These are phyloP conservation scores for Brassica incana DNA, from an alignment of 345 rosid species.

Conservation along the genomic window DNA sequence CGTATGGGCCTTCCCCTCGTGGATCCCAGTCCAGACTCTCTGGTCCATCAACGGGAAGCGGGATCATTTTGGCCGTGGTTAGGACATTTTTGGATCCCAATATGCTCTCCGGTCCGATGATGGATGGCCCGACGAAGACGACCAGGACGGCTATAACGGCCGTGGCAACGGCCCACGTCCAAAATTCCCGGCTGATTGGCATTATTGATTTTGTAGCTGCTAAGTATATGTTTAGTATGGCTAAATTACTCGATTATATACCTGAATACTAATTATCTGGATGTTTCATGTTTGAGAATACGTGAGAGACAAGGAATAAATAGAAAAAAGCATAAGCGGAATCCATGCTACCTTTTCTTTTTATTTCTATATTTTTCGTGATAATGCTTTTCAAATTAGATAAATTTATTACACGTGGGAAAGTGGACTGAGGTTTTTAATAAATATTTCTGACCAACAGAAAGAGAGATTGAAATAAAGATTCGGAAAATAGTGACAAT, in stretches of 20 bases:
- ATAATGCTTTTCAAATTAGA: neutral
- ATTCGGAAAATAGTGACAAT: slow-evolving; percentile 9
- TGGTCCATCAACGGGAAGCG: slow-evolving; percentile 33
- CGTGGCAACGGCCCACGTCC: slow-evolving; percentile 13
- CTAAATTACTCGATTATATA: slow-evolving; percentile 15
- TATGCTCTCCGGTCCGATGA: slow-evolving; percentile 33
- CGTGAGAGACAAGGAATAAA: slow-evolving; percentile 9
- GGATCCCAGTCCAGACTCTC: slow-evolving; percentile 42
- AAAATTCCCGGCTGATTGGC: slow-evolving; percentile 2
- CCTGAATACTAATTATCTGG: neutral
- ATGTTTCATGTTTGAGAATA: slow-evolving; percentile 23
- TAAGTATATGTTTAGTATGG: neutral
- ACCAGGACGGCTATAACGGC: slow-evolving; percentile 16
- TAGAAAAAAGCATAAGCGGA: slow-evolving; percentile 18
- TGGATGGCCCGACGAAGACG: slow-evolving; percentile 15
- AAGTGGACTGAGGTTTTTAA: neutral
- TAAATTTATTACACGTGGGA: neutral
- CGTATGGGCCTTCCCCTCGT: slow-evolving; percentile 40
- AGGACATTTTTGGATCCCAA: slow-evolving; percentile 25
- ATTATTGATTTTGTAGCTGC: slow-evolving; percentile 9
- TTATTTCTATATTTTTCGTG: neutral
- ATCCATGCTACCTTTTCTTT: slow-evolving; percentile 1
- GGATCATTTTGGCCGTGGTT: slow-evolving; percentile 16
- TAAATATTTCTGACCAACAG: neutral
- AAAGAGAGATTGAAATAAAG: neutral